A percentile compares a stretch with the other conserved stretches of the same genome.
These are phyloP conservation scores for Fimicolochytrium jonesii DNA, from an alignment of 192 early-diverging fungal genomes.

Conservation along the genomic window DNA sequence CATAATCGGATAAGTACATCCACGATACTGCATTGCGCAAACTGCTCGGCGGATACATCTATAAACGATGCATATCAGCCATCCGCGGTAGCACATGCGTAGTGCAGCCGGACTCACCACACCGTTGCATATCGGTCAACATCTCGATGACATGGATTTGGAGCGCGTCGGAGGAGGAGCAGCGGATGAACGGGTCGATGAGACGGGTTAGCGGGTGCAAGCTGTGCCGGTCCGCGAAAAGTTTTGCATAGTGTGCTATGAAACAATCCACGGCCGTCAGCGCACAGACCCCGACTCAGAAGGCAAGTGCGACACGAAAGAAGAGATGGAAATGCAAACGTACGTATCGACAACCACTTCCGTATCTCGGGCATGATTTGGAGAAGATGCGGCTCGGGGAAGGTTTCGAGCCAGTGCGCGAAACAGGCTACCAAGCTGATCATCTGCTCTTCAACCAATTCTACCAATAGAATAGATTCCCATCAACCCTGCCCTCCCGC, in stretches of 20 bases:
- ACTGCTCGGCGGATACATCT: neutral
- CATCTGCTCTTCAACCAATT: neutral
- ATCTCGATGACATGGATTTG: neutral
- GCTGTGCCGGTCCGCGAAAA: constrained; percentile 12
- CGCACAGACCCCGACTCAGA: neutral
- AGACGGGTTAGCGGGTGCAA: constrained; percentile 3
- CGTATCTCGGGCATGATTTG: neutral
- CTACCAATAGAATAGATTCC: neutral
- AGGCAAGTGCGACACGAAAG: neutral
- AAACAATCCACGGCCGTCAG: neutral
- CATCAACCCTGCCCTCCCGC: no score
- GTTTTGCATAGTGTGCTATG: neutral
- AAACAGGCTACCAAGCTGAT: constrained; percentile 10
- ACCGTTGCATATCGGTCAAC: neutral
- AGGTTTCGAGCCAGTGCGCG: neutral
- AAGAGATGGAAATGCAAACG: neutral
- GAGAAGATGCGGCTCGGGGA: neutral
- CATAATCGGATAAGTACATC: neutral
- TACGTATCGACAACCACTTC: neutral
- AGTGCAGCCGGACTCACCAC: constrained; percentile 5
- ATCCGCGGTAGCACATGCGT: no score
- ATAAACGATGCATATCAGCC: no score
- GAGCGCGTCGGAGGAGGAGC: neutral
- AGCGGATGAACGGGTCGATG: neutral
- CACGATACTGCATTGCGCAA: neutral